Conservation (phyloP, 768 basidiomycete genomes). For the Cystobasidium ongulense region DNA sequence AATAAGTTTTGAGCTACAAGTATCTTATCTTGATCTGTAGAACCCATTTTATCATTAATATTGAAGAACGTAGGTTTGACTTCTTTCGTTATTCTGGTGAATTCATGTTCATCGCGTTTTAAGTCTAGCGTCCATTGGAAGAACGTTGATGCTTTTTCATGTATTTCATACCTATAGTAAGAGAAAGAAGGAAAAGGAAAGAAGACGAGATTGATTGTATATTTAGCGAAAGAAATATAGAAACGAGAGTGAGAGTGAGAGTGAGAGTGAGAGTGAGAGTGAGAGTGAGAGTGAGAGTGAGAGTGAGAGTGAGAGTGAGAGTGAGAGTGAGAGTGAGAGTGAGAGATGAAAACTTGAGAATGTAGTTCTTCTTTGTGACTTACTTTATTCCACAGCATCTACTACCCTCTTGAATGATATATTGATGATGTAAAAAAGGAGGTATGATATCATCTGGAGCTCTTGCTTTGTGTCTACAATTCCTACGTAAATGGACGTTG, state of each 20-base stretch:
- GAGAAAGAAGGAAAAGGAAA: not conserved
- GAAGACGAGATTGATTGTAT: no score
- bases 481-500: not conserved
- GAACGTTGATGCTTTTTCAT: not conserved
- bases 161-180: constrained; percentile 1
- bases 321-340: no score
- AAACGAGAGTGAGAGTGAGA: no score
- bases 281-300: no score
- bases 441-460: not conserved
- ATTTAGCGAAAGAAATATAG: no score
- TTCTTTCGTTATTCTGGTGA: not conserved
- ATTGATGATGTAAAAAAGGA: constrained; percentile 9
- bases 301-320: no score
- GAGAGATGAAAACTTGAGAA: no score
- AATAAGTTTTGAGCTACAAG: not conserved
- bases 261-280: no score
- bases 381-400: constrained; percentile 11
- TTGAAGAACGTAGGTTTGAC: not conserved
- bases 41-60: constrained; percentile 16
- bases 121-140: not conserved
- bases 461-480: not conserved
- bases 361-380: not conserved
- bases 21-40: not conserved
- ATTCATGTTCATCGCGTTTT: not conserved
- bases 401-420: constrained; percentile 7